Percentiles rank a stretch among this genome's conserved stretches.
Evolutionary conservation across 164 flowering plant genomes (phyloP).

Genomic region (Stephania japonica): DNA sequence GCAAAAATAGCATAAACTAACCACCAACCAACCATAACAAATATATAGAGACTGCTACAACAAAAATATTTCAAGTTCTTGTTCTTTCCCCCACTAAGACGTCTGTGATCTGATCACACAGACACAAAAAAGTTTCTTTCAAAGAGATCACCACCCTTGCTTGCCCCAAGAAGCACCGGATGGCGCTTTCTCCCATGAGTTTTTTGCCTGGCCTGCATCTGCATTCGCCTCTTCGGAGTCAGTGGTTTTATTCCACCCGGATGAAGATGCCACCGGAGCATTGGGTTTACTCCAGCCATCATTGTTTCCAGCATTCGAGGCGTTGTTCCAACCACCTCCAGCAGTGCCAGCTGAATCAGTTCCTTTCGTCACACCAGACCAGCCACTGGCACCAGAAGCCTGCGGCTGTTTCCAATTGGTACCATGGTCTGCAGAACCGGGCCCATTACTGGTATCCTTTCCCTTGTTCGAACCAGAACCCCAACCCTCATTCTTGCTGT

Average conservation of each 20-base stretch:
- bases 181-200: background rate
- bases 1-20: background rate
- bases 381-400: background rate
- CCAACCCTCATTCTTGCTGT: background rate
- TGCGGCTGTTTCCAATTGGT: conserved; percentile 11
- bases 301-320: background rate
- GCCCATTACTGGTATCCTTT: conserved; percentile 6
- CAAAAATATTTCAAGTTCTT: background rate
- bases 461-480: conserved; percentile 16
- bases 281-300: background rate
- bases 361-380: background rate
- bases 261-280: background rate
- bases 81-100: background rate
- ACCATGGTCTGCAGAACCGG: conserved; percentile 5
- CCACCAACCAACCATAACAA: background rate
- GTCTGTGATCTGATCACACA: too few species aligned
- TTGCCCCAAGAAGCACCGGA: conserved; percentile 9
- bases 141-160: conserved; percentile 21
- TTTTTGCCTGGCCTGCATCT: background rate
- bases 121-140: background rate
- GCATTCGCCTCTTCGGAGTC: conserved; percentile 8
- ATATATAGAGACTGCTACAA: background rate
- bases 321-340: background rate
- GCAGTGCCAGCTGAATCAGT: background rate
- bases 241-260: conserved; percentile 8